A percentile compares a stretch with the other conserved stretches of the same genome.
Conservation (phyloP, 106 monocot species). For the Dioscorea dumetorum region DNA sequence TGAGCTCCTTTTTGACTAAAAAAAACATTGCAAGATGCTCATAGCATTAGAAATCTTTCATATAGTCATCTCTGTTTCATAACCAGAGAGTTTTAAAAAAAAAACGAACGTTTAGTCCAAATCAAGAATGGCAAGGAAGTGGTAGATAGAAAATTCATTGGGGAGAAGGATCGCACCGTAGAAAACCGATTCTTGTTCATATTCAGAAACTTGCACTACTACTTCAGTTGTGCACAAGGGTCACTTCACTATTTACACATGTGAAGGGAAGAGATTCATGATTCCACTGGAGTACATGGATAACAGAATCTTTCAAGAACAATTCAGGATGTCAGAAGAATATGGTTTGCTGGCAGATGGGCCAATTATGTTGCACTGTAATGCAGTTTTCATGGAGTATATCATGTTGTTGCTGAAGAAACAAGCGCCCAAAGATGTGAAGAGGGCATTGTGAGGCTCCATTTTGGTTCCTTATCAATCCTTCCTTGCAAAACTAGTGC, state of each 20-base stretch:
- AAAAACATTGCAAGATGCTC: too few relatives aligned
- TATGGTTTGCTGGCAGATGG: slow-evolving; percentile 16
- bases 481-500: not conserved
- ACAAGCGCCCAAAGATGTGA: not conserved
- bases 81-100: not conserved
- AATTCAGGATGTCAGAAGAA: slow-evolving; percentile 16
- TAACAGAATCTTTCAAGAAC: slow-evolving; percentile 7
- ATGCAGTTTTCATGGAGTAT: slow-evolving; percentile 11
- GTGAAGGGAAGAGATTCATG: slow-evolving; percentile 14
- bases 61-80: not conserved
- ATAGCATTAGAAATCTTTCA: not conserved
- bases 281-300: slow-evolving; percentile 15
- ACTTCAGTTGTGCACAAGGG: not conserved
- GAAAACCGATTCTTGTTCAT: too few relatives aligned
- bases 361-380: slow-evolving; percentile 11
- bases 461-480: not conserved
- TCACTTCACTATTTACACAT: slow-evolving; percentile 15
- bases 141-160: not conserved
- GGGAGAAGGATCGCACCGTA: not conserved
- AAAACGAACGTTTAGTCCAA: not conserved
- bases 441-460: slow-evolving; percentile 2
- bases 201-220: not conserved
- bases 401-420: not conserved
- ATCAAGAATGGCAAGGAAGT: not conserved
- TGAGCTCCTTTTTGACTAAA: too few relatives aligned